phyloP scores from a whole-genome alignment of 2,329 filamentous ascomycete genomes.

The Myrmaecium sp. region DNA sequence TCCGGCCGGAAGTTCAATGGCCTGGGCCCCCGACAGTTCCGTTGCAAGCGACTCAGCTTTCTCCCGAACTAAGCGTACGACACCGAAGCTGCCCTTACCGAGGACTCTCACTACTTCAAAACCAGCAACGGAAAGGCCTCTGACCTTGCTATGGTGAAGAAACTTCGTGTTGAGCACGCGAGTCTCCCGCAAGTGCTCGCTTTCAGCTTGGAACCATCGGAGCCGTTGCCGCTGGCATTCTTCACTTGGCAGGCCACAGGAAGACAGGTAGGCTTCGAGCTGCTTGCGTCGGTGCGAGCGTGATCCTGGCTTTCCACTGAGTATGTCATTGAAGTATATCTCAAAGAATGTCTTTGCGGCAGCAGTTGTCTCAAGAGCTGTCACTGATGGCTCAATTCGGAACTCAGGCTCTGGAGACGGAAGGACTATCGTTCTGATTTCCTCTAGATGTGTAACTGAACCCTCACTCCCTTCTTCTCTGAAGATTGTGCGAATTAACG shows the following conservation, averaged over 20 bases:
- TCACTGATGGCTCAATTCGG: slow-evolving; percentile 21
- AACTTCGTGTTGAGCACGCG: slow-evolving; percentile 52
- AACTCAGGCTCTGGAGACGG: slow-evolving; percentile 17
- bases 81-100: slow-evolving; percentile 87
- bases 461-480: slow-evolving; percentile 7
- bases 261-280: slow-evolving; percentile 47
- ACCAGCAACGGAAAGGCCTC: slow-evolving; percentile 39
- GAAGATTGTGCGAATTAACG: slow-evolving; percentile 1
- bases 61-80: slow-evolving; percentile 72
- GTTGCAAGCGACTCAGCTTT: slow-evolving; percentile 17
- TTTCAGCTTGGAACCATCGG: slow-evolving; percentile 50
- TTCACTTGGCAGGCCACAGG: slow-evolving; percentile 35
- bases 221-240: slow-evolving; percentile 42
- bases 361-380: slow-evolving; percentile 60
- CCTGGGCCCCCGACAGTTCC: background rate
- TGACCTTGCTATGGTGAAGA: slow-evolving; percentile 27
- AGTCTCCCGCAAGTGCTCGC: slow-evolving; percentile 54
- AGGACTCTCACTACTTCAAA: slow-evolving; percentile 71
- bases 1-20: too few species aligned
- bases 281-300: slow-evolving; percentile 44
- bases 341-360: slow-evolving; percentile 79
- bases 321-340: slow-evolving; percentile 59
- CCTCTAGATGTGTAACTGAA: slow-evolving; percentile 8
- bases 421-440: slow-evolving; percentile 11
- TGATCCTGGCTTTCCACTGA: slow-evolving; percentile 36